These are phyloP conservation scores for Salvia hispanica DNA, from an alignment of 257 asterid species.

Conservation along the genomic window DNA sequence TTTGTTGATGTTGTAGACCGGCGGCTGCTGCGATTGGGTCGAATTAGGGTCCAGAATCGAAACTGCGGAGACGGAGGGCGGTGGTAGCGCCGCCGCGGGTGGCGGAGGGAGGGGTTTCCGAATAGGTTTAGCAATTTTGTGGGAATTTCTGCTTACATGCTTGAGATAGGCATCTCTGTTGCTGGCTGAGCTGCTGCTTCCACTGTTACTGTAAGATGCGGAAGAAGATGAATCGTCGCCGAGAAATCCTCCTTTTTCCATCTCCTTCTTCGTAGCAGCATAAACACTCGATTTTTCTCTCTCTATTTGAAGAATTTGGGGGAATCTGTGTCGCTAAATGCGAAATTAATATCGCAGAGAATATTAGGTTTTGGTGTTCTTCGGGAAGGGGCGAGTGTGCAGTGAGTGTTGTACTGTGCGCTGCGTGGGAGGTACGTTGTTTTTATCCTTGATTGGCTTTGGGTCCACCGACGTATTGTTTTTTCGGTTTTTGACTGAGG, in stretches of 20 bases:
- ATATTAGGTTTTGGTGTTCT: slow-evolving; percentile 36
- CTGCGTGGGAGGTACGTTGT: slow-evolving; percentile 20
- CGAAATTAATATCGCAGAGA: slow-evolving; percentile 22
- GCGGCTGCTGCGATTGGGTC: slow-evolving; percentile 65
- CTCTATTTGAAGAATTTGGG: slow-evolving; percentile 13
- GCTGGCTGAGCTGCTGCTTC: slow-evolving; percentile 21
- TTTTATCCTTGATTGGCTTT: slow-evolving; percentile 26
- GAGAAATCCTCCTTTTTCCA: slow-evolving; percentile 38
- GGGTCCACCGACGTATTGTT: slow-evolving; percentile 31
- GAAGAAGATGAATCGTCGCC: slow-evolving; percentile 36
- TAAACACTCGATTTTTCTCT: slow-evolving; percentile 18
- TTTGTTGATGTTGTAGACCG: slow-evolving; percentile 84
- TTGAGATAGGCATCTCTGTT: slow-evolving; percentile 37
- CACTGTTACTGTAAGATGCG: slow-evolving; percentile 19
- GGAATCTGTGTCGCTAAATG: slow-evolving; percentile 12
- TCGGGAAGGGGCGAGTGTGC: slow-evolving; percentile 21
- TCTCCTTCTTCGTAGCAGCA: slow-evolving; percentile 21
- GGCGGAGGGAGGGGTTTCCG: slow-evolving; percentile 41
- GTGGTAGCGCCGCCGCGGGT: background rate
- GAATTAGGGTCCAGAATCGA: slow-evolving; percentile 33
- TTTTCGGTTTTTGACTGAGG: slow-evolving; percentile 32
- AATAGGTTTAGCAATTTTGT: slow-evolving; percentile 43
- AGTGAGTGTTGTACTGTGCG: slow-evolving; percentile 25
- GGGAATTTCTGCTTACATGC: slow-evolving; percentile 39
- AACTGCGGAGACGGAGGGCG: slow-evolving; percentile 10